Conservation (phyloP, 2,329 filamentous ascomycete genomes). For the Pochonia chlamydosporia region DNA sequence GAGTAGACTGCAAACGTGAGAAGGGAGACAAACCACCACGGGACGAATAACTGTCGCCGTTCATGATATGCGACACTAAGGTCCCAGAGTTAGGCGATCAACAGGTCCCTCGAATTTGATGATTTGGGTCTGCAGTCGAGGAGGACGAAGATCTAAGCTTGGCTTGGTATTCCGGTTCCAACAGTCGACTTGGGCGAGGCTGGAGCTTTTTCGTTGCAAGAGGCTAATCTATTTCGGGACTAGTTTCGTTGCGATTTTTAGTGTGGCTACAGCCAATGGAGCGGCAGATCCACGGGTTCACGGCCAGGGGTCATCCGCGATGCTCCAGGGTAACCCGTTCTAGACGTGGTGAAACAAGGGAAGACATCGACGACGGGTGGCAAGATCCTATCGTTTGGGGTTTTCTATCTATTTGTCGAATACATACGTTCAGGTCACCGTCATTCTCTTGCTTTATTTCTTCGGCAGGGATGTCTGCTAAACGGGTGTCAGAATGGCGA, state of each 20-base stretch:
- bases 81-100: constrained; percentile 10
- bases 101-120: constrained; percentile 6
- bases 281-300: constrained; percentile 1
- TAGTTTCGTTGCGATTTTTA: constrained; percentile 12
- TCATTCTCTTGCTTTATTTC: not conserved
- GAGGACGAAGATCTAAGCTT: constrained; percentile 1
- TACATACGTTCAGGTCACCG: too few relatives aligned
- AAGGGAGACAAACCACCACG: constrained; percentile 41
- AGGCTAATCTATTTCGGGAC: constrained; percentile 19
- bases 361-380: too few relatives aligned
- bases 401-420: too few relatives aligned
- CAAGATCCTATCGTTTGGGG: too few relatives aligned
- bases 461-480: constrained; percentile 26
- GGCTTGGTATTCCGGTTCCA: constrained; percentile 14
- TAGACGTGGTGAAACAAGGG: too few relatives aligned
- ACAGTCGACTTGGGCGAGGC: constrained; percentile 26
- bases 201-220: constrained; percentile 37
- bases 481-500: constrained; percentile 69
- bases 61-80: constrained; percentile 52
- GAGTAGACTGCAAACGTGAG: constrained; percentile 9
- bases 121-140: constrained; percentile 1
- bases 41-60: constrained; percentile 77
- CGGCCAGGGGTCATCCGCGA: not conserved
- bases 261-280: not conserved
- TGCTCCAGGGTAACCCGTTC: not conserved